Evolutionary conservation across 768 basidiomycete species (phyloP).

Genomic region (Cubamyces lactineus): DNA sequence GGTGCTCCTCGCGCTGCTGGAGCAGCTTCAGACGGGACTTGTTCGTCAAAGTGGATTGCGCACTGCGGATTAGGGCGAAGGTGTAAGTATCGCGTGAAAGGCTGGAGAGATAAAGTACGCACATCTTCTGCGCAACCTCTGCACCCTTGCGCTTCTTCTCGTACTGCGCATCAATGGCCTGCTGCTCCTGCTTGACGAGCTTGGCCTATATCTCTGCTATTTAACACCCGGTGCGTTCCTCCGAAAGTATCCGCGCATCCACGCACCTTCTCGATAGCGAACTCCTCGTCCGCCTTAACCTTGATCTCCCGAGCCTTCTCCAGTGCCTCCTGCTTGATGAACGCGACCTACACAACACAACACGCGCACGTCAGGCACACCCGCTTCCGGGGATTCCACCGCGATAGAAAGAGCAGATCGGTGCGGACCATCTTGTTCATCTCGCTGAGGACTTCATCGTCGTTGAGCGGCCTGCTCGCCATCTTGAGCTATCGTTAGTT

Average conservation of each 20-base stretch:
- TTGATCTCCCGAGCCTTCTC: conserved; percentile 98
- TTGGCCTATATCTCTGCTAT: conserved; percentile 67
- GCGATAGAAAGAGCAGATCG: conserved; percentile 2
- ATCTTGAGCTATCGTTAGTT: conserved; percentile 40
- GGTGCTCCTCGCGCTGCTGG: conserved; percentile 87
- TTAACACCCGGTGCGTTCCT: background rate
- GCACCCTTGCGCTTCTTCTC: conserved; percentile 96
- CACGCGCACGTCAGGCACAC: conserved; percentile 1
- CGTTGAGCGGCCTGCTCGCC: conserved; percentile 82
- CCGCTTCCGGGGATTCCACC: conserved; percentile 12
- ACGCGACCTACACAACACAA: conserved; percentile 68
- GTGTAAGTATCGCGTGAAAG: background rate
- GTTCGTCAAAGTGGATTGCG: conserved; percentile 95
- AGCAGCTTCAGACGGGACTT: conserved; percentile 91
- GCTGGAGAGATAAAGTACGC: conserved; percentile 29
- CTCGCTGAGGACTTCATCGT: conserved; percentile 93
- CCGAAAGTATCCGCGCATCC: background rate
- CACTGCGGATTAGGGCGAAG: conserved; percentile 47
- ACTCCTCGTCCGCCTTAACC: conserved; percentile 98
- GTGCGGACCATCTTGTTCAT: conserved; percentile 96
- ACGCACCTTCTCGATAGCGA: conserved; percentile 93
- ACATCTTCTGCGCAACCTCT: conserved; percentile 98
- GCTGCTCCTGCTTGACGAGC: conserved; percentile 94
- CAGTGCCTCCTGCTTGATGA: conserved; percentile 97
- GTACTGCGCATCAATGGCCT: conserved; percentile 90